These are phyloP conservation scores for Chrysochromulina parva DNA, from an alignment of 78 protist genomes.

Conservation along the genomic window DNA sequence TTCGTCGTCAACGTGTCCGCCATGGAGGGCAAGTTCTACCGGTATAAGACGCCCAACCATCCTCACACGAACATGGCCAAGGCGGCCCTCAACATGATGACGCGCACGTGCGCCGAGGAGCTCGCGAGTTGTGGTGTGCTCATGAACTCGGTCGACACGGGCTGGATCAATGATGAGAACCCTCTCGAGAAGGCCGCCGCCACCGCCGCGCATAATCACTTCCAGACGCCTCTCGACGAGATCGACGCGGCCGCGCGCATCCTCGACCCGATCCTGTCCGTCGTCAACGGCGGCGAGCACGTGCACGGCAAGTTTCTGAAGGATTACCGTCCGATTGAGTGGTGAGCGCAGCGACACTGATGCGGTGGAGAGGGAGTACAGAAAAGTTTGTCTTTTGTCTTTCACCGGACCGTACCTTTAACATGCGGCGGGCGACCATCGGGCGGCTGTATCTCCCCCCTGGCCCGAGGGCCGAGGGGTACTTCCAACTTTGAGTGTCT, in stretches of 20 bases:
- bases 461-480: no score
- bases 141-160: conserved; percentile 86
- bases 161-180: conserved; percentile 74
- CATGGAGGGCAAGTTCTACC: conserved; percentile 86
- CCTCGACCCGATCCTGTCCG: conserved; percentile 80
- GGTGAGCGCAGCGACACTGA: conserved; percentile 33
- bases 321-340: conserved; percentile 53
- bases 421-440: no score
- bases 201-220: neutral
- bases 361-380: no score
- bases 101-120: conserved; percentile 77
- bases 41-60: conserved; percentile 80
- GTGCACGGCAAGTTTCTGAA: conserved; percentile 56
- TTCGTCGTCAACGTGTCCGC: conserved; percentile 89
- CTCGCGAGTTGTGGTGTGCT: conserved; percentile 58
- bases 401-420: no score
- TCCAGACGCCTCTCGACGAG: conserved; percentile 88
- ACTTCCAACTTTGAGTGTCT: no score
- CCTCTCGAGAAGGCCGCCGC: conserved; percentile 13
- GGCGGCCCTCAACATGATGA: conserved; percentile 93
- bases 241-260: conserved; percentile 91
- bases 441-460: no score
- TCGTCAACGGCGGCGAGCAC: neutral
- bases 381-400: no score
- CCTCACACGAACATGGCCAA: conserved; percentile 98